These are phyloP conservation scores for Parachaetomium inaequale DNA, from an alignment of 495 filamentous ascomycete genomes.

Conservation along the genomic window DNA sequence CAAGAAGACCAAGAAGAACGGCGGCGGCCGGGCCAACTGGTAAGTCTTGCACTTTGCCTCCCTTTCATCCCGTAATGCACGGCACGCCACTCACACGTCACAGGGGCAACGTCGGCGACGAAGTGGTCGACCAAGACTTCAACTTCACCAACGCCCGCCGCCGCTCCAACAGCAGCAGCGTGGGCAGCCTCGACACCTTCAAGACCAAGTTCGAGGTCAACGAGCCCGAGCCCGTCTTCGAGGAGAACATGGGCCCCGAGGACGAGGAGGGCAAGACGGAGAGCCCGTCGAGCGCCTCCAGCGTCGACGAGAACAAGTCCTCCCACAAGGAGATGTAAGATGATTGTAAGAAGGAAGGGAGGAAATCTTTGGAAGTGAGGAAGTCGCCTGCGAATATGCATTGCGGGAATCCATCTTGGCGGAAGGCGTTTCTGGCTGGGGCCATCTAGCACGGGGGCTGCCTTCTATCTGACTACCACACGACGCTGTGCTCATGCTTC, in stretches of 20 bases:
- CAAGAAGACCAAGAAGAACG: slow-evolving; percentile 94
- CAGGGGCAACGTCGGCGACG: slow-evolving; percentile 81
- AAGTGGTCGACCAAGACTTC: slow-evolving; percentile 75
- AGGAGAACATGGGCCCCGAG: slow-evolving; percentile 64
- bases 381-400: slow-evolving; percentile 21
- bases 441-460: slow-evolving; percentile 15
- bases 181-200: slow-evolving; percentile 60
- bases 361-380: slow-evolving; percentile 13
- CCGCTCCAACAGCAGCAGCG: slow-evolving; percentile 82
- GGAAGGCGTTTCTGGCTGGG: slow-evolving; percentile 24
- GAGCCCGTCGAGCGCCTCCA: slow-evolving; percentile 45
- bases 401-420: slow-evolving; percentile 34
- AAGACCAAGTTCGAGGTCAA: slow-evolving; percentile 87
- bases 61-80: not conserved
- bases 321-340: slow-evolving; percentile 30
- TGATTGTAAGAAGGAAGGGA: not conserved
- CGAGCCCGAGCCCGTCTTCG: slow-evolving; percentile 82
- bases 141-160: slow-evolving; percentile 82
- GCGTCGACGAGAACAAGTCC: slow-evolving; percentile 38
- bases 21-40: slow-evolving; percentile 92
- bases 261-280: slow-evolving; percentile 52
- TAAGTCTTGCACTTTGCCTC: slow-evolving; percentile 42
- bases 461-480: slow-evolving; percentile 32
- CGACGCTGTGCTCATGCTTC: slow-evolving; percentile 18
- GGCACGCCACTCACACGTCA: not conserved